Percentiles rank a stretch among this genome's conserved stretches.
Evolutionary conservation across 1,284 basidiomycete species (phyloP).

Genomic region (Trichosporon faecale): DNA sequence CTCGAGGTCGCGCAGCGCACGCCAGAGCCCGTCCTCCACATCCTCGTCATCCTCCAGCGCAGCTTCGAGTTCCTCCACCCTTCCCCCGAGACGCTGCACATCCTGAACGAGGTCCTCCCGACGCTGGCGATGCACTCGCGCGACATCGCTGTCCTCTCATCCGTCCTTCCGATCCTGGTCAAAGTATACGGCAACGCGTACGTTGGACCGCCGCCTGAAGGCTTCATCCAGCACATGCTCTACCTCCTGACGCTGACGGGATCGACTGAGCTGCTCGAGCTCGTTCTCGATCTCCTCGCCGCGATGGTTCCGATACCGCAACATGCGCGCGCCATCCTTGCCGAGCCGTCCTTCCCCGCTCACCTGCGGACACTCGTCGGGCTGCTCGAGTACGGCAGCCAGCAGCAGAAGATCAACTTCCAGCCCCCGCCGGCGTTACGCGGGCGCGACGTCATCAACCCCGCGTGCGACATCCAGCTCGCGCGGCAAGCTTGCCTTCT

Average conservation of each 20-base stretch:
- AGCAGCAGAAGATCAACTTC: constrained; percentile 22
- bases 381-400: constrained; percentile 33
- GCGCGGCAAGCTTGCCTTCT: constrained; percentile 32
- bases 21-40: constrained; percentile 42
- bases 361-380: constrained; percentile 37
- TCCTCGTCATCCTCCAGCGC: constrained; percentile 36
- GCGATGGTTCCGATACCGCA: constrained; percentile 32
- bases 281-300: constrained; percentile 42
- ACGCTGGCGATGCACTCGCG: constrained; percentile 37
- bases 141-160: constrained; percentile 35
- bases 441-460: constrained; percentile 35
- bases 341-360: constrained; percentile 27
- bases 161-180: constrained; percentile 40
- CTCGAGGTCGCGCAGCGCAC: constrained; percentile 33
- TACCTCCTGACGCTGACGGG: constrained; percentile 35
- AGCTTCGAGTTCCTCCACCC: constrained; percentile 30
- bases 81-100: constrained; percentile 8
- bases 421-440: constrained; percentile 21
- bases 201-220: constrained; percentile 17
- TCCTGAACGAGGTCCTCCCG: constrained; percentile 35
- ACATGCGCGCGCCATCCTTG: constrained; percentile 35
- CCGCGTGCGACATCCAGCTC: constrained; percentile 30
- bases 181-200: neutral
- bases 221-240: constrained; percentile 39
- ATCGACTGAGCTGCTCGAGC: constrained; percentile 32